A percentile compares a stretch with the other conserved stretches of the same genome.
Evolutionary conservation across 2,329 filamentous ascomycete genomes (phyloP).

Genomic region (Paraphaeosphaeria minitans): DNA sequence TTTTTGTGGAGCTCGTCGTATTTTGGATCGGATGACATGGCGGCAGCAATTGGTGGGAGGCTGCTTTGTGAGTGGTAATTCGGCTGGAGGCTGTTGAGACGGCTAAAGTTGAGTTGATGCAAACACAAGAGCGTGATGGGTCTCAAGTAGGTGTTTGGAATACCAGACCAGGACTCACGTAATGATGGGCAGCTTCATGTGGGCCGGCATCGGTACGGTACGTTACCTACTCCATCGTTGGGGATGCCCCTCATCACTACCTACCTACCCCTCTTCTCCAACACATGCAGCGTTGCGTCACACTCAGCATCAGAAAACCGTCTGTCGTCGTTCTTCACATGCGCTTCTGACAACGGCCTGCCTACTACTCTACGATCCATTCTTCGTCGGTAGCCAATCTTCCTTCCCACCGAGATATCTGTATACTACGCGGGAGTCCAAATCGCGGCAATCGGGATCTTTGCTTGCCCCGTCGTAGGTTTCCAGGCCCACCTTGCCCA

Average conservation of each 20-base stretch:
- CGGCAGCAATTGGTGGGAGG: conserved; percentile 21
- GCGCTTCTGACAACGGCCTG: not conserved
- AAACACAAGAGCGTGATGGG: not conserved
- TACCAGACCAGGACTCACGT: not conserved
- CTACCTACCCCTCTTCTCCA: conserved; percentile 32
- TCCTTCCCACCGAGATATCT: conserved; percentile 61
- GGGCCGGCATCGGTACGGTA: conserved; percentile 30
- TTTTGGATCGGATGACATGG: conserved; percentile 50
- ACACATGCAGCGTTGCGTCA: conserved; percentile 16
- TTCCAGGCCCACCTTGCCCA: conserved; percentile 57
- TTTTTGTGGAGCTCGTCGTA: conserved; percentile 56
- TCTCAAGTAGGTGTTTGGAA: conserved; percentile 13
- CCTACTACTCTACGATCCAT: conserved; percentile 20
- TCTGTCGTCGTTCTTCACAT: not conserved
- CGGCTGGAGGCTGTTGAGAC: not conserved
- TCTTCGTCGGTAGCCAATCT: conserved; percentile 49
- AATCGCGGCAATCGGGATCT: conserved; percentile 57
- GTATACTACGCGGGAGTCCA: conserved; percentile 64
- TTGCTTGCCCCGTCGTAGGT: conserved; percentile 59
- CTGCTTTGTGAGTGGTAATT: not conserved
- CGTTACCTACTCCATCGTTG: conserved; percentile 8
- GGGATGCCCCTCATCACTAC: conserved; percentile 17
- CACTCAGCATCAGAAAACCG: not conserved
- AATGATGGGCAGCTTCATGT: conserved; percentile 8
- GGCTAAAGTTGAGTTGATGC: not conserved